Evolutionary conservation across 805 yeast genomes (phyloP).

Genomic region (Lachancea fermentati): DNA sequence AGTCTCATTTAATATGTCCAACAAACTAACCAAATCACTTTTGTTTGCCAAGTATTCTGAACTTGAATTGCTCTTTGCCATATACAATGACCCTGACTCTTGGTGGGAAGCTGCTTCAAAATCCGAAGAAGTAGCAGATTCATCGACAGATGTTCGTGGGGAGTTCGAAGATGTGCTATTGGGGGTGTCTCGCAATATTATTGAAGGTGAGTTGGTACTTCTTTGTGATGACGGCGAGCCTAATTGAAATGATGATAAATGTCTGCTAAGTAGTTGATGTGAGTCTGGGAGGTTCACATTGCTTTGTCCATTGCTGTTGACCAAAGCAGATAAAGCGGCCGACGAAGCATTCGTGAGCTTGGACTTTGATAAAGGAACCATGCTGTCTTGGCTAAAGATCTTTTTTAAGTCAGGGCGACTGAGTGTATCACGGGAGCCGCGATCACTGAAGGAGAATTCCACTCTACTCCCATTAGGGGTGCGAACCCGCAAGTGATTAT

Average conservation of each 20-base stretch:
- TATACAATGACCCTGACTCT: constrained; percentile 4
- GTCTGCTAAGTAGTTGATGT: not conserved
- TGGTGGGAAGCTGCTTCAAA: not conserved
- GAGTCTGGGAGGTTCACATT: constrained; percentile 2
- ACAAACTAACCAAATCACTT: constrained; percentile 25
- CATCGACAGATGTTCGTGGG: not conserved
- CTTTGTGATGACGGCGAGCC: not conserved
- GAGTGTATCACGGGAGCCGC: not conserved
- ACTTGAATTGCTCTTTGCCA: constrained; percentile 8
- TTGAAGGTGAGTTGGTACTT: not conserved
- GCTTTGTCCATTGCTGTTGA: constrained; percentile 12
- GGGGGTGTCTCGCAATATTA: not conserved
- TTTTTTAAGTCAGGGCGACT: not conserved
- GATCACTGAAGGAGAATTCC: constrained; percentile 4
- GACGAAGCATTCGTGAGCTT: constrained; percentile 34
- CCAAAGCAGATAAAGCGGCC: constrained; percentile 36
- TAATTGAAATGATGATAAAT: constrained; percentile 2
- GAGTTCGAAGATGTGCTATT: not conserved
- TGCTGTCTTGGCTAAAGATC: constrained; percentile 11
- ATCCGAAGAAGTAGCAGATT: not conserved
- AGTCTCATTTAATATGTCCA: constrained; percentile 29
- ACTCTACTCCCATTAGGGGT: constrained; percentile 7
- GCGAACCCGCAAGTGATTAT: constrained; percentile 1
- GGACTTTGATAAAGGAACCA: constrained; percentile 17
- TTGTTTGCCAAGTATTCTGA: constrained; percentile 21